Percentiles rank a stretch among this genome's conserved stretches.
phyloP scores from a whole-genome alignment of 352 stramenopile species.

The Aphanomyces invadans region DNA sequence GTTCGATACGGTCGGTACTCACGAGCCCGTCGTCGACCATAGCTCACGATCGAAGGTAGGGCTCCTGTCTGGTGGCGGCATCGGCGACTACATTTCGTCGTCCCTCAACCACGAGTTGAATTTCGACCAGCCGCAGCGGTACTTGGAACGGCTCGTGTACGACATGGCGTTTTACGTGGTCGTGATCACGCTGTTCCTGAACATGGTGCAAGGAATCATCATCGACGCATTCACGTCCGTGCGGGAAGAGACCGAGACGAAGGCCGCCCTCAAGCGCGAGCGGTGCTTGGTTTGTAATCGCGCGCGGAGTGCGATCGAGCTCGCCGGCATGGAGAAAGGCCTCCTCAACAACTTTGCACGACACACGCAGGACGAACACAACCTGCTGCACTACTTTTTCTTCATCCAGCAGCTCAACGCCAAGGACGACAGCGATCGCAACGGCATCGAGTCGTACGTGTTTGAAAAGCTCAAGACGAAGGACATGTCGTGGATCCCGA shows the following conservation, averaged over 20 bases:
- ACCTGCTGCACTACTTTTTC: slow-evolving; percentile 24
- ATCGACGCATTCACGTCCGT: slow-evolving; percentile 25
- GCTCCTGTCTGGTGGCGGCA: slow-evolving; percentile 16
- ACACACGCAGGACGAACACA: slow-evolving; percentile 20
- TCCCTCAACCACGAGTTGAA: slow-evolving; percentile 12
- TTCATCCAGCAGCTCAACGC: slow-evolving; percentile 16
- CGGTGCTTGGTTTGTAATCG: slow-evolving; percentile 24
- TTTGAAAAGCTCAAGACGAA: slow-evolving; percentile 23
- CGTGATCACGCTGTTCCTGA: slow-evolving; percentile 24
- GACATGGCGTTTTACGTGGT: slow-evolving; percentile 23
- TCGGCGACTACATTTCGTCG: slow-evolving; percentile 25
- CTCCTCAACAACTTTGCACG: slow-evolving; percentile 21
- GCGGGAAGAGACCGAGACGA: slow-evolving; percentile 16
- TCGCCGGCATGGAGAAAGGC: slow-evolving; percentile 17
- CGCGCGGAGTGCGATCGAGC: slow-evolving; percentile 11
- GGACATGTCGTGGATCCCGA: slow-evolving; percentile 24
- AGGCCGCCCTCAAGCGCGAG: slow-evolving; percentile 16
- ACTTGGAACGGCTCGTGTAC: slow-evolving; percentile 21
- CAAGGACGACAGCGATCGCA: slow-evolving; percentile 20
- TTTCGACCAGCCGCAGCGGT: background rate
- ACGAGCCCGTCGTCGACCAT: too few relatives aligned
- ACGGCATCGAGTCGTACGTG: slow-evolving; percentile 19
- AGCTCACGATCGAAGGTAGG: too few relatives aligned
- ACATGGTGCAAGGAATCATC: slow-evolving; percentile 26
- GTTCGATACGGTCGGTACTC: slow-evolving; percentile 25